Conservation (phyloP, 441 rosid species). For the Gossypium schwendimanii region DNA sequence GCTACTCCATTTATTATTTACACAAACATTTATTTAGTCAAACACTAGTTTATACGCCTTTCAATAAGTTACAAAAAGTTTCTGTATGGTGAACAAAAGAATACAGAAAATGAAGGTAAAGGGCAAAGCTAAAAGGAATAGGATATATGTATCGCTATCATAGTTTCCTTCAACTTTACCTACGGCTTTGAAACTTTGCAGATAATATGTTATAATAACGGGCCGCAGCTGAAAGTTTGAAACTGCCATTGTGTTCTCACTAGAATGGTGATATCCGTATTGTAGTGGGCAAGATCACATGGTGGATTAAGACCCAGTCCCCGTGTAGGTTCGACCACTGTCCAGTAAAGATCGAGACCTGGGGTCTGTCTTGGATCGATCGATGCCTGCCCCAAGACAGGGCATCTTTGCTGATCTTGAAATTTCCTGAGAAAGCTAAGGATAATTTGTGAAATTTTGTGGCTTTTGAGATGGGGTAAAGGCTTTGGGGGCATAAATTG, state of each 20-base stretch:
- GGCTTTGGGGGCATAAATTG: conserved; percentile 26
- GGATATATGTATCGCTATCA: conserved; percentile 23
- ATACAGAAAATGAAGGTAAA: not conserved
- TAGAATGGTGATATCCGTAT: not conserved
- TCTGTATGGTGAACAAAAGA: not conserved
- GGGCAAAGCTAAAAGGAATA: conserved; percentile 10
- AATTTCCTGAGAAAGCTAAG: conserved; percentile 11
- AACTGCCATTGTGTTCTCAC: conserved; percentile 19
- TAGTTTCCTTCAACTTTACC: conserved; percentile 14
- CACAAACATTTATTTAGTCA: conserved; percentile 33
- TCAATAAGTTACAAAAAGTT: conserved; percentile 5
- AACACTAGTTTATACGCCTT: conserved; percentile 35
- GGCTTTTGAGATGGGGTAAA: conserved; percentile 11
- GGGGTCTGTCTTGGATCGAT: conserved; percentile 24
- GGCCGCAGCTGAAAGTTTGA: not conserved
- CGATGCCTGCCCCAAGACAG: not conserved
- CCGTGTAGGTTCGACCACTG: conserved; percentile 30
- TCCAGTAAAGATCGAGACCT: conserved; percentile 20
- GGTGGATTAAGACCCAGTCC: conserved; percentile 2
- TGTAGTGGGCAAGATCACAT: too few species aligned
- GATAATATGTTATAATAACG: not conserved
- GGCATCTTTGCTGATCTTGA: conserved; percentile 8
- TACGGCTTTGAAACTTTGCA: conserved; percentile 7
- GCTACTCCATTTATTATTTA: conserved; percentile 20
- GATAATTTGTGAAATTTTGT: conserved; percentile 14